Evolutionary conservation across 2,329 filamentous ascomycete species (phyloP).

Genomic region (Fonsecaea pugnacius): DNA sequence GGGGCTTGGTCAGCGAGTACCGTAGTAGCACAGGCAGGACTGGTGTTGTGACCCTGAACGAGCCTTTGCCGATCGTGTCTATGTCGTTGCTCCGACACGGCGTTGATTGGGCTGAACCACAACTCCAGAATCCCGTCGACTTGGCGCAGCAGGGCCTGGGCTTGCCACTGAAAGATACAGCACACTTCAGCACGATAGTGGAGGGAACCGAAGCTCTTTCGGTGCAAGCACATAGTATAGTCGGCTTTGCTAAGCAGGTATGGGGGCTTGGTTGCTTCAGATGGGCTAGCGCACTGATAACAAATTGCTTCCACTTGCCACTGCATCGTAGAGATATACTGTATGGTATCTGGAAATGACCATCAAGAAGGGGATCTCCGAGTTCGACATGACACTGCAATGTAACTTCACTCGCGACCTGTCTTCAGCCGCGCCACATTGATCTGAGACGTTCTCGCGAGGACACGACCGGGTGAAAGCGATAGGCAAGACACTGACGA

Average conservation of each 20-base stretch:
- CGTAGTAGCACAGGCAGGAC: not conserved
- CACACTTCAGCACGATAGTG: not conserved
- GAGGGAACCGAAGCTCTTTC: not conserved
- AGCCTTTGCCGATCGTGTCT: constrained; percentile 1
- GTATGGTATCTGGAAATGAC: not conserved
- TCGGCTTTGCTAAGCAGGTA: not conserved
- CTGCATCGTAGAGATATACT: not conserved
- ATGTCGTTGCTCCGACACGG: not conserved
- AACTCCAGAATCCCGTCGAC: not conserved
- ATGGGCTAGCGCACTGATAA: not conserved
- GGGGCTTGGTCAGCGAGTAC: constrained; percentile 4
- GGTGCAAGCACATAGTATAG: not conserved
- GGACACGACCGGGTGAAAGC: not conserved
- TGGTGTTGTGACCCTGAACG: constrained; percentile 3
- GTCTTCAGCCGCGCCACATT: not conserved
- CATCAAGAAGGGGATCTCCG: not conserved
- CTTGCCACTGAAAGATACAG: not conserved
- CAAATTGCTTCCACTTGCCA: not conserved
- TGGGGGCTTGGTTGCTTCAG: not conserved
- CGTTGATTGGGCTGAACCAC: not conserved
- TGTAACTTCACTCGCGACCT: not conserved
- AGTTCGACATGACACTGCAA: not conserved
- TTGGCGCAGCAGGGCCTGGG: not conserved
- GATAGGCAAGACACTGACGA: not conserved
- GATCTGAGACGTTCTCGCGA: not conserved